phyloP scores from a whole-genome alignment of 495 filamentous ascomycete species.

The Xylaria bambusicola region DNA sequence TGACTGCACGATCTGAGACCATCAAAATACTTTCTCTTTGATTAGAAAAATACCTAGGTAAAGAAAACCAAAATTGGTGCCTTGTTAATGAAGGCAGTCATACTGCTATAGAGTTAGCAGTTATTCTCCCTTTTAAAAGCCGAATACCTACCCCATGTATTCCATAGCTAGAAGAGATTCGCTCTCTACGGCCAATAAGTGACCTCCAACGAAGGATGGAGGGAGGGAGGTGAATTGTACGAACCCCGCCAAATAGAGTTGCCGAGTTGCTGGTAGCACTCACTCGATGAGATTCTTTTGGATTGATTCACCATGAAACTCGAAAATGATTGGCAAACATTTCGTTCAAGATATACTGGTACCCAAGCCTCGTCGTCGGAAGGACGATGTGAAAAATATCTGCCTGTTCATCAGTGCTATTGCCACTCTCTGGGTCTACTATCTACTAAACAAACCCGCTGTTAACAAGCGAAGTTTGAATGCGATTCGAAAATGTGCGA shows the following conservation, averaged over 20 bases:
- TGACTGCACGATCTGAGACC: too few species aligned
- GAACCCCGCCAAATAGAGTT: background rate
- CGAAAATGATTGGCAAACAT: background rate
- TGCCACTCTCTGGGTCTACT: background rate
- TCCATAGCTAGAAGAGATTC: too few species aligned
- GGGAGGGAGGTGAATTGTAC: background rate
- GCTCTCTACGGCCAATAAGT: too few species aligned
- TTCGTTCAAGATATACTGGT: background rate
- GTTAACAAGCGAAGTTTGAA: slow-evolving; percentile 4
- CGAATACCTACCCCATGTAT: too few species aligned
- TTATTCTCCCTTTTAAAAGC: too few species aligned
- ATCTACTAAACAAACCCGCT: background rate
- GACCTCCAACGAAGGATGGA: too few species aligned
- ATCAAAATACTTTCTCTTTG: too few species aligned
- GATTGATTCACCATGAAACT: background rate
- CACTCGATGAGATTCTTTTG: background rate
- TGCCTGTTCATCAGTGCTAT: background rate
- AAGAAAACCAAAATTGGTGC: too few species aligned
- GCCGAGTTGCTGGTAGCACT: too few species aligned
- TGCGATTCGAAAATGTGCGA: slow-evolving; percentile 48
- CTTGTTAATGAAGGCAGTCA: too few species aligned
- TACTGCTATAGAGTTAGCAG: too few species aligned
- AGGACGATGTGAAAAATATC: background rate
- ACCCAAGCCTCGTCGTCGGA: background rate
- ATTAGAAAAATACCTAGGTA: too few species aligned